These are phyloP conservation scores for Lachnellula subtilissima DNA, from an alignment of 2,329 filamentous ascomycete genomes.

Conservation along the genomic window DNA sequence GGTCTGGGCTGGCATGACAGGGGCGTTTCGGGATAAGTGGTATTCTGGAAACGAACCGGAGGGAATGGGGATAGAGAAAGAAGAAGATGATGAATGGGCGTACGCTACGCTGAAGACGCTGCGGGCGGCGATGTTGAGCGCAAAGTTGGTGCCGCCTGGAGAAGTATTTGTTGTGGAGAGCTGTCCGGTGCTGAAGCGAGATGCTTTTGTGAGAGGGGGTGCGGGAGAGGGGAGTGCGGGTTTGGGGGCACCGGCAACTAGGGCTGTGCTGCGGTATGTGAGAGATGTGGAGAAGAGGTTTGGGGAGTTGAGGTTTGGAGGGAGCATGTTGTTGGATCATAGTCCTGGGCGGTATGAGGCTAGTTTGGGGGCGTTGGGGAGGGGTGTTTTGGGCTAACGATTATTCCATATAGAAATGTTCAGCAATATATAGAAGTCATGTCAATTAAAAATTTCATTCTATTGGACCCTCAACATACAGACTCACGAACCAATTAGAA, in stretches of 20 bases:
- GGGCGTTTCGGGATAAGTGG: conserved; percentile 58
- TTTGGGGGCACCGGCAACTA: conserved; percentile 60
- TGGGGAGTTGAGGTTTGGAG: conserved; percentile 64
- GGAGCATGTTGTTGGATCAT: conserved; percentile 71
- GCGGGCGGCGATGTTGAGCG: conserved; percentile 61
- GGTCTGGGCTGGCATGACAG: conserved; percentile 60
- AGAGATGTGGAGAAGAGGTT: conserved; percentile 67
- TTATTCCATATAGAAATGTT: too few species aligned
- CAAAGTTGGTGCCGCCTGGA: conserved; percentile 69
- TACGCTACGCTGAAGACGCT: conserved; percentile 62
- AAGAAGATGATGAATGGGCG: conserved; percentile 65
- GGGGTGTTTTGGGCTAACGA: conserved; percentile 31
- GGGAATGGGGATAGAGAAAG: conserved; percentile 36
- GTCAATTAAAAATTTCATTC: too few species aligned
- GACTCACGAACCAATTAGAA: too few species aligned
- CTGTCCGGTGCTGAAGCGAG: conserved; percentile 60
- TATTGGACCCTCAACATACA: too few species aligned
- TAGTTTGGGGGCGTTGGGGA: conserved; percentile 56
- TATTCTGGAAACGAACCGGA: conserved; percentile 40
- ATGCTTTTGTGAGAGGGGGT: conserved; percentile 51
- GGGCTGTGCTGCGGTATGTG: conserved; percentile 66
- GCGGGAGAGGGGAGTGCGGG: conserved; percentile 23
- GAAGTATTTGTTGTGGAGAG: conserved; percentile 72
- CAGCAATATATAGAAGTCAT: too few species aligned
- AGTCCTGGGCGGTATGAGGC: conserved; percentile 70